Base-by-base conservation (phyloP, 1,284 basidiomycete species). In the Ganoderma lucidum region DNA sequence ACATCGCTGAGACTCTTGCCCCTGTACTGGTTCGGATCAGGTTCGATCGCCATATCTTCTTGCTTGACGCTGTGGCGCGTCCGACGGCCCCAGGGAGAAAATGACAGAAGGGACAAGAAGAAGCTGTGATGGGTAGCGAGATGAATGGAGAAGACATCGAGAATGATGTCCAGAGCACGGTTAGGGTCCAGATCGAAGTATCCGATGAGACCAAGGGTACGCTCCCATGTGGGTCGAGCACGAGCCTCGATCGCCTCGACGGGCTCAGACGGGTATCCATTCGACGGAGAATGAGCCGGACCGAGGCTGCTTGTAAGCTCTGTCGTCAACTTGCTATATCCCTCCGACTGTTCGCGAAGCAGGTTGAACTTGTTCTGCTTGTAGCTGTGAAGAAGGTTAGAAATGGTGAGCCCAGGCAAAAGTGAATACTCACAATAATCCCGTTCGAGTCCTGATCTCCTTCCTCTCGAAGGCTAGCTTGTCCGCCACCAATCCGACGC, bases 341-440 rank as follows among this genome's bases (percentile, higher is more conserved):
- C 98, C 83, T 99, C 97, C 0, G 96, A 97, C 75, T 98, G 96
- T 82, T 99, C 98, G 53, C 98, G 93, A 12, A 99, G 87, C 42
- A 99, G 88, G 77, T 99, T 99, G 85, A 96, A 98, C 81, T 98
- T 99, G 82, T 96, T 96, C 81, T 99, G 98, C 80, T 97, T 98
- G 87, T 97, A 99, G 81, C 93, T 95, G 75, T 35, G 64, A 37
- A 48, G 61, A 53, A 68, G 39, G 61, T 41, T 63, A 44, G 70
- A 51, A 14, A 39, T 5, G 48, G 35, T 55, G 53, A n/a, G 23
- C 6, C 3, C 14, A 12, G 5, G 17, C 28, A 32, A 35, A 87
- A 28, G 41, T 6, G 6, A 17, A 32, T 39, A 87, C 93, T 79
- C 79, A 95, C 93, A 94, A 94, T 64, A 94, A 83, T 17, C 88